Base-by-base conservation (phyloP, 1,139 yeast species). In the Kurtzmaniella quercitrusa region DNA sequence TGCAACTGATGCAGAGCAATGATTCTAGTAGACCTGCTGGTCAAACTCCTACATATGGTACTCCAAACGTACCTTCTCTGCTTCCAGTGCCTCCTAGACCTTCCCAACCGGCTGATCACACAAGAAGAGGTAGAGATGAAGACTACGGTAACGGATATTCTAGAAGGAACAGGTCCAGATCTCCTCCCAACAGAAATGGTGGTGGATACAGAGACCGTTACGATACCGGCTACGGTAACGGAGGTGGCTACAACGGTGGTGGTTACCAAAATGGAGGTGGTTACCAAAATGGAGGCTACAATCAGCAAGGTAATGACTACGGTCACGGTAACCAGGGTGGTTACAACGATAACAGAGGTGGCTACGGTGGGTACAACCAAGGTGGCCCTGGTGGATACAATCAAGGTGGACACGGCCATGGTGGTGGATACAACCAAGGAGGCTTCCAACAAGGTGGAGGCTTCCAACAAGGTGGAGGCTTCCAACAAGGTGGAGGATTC, bases 111-210 rank as follows among this genome's bases (percentile, higher is more conserved):
- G 49, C 50, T 41, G 56, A 47, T 46, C 55, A 55, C 43, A 66
- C 58, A 39, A 60, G 64, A 55, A 62, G 68, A 49, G 72, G 66
- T 48, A 73, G 63, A 52, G 73, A 60, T 50, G 65, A 49, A 42
- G 62, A 59, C 19, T 52, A 50, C 38, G 60, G 56, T 27, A 42
- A 25, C 17, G 41, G 41, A 25, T 66, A 67, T 49, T 68, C 73
- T 6, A 70, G 82, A 65, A 72, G 81, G 59, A 69, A 68, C 50
- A 69, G 85, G 60, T 79, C 83, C 3, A 67, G 84, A 56, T 79
- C 85, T 10, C 85, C 83, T 17, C 85, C 83, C 16, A 62, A 59
- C 41, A 66, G 75, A 46, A 59, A 53, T 46, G 60, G 64, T 40
- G 48, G 51, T 34, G 46, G 48, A 40, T 51, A 61, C 49, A 56